Evolutionary conservation across 73 alveolate genomes (phyloP).

Genomic region (Tetrahymena malaccensis): DNA sequence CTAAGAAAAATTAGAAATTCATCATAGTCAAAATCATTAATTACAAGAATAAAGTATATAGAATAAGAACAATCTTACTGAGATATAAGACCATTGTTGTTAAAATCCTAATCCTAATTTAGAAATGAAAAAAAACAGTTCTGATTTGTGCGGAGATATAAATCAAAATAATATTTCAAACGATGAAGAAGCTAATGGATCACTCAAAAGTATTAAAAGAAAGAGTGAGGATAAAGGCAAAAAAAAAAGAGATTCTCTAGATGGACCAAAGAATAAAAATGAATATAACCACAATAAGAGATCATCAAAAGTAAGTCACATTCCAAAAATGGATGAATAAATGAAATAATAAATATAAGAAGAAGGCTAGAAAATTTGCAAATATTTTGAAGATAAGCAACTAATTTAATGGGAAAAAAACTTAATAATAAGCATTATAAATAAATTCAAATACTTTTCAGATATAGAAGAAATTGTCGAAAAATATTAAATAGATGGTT

Average conservation of each 20-base stretch:
- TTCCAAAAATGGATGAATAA: background rate
- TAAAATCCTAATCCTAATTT: background rate
- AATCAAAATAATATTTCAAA: background rate
- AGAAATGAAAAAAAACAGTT: background rate
- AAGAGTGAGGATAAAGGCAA: background rate
- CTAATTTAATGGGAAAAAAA: background rate
- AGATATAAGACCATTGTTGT: background rate
- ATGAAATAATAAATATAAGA: background rate
- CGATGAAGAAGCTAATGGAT: background rate
- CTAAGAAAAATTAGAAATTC: background rate
- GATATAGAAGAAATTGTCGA: background rate
- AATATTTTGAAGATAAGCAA: background rate
- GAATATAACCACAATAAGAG: background rate
- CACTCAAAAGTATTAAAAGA: background rate
- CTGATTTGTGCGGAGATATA: background rate
- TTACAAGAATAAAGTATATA: background rate
- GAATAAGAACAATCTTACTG: background rate
- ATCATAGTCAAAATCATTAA: background rate
- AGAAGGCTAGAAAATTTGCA: background rate
- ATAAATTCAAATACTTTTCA: background rate
- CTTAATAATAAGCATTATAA: background rate
- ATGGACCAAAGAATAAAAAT: background rate
- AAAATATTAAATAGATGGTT: background rate
- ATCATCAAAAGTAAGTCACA: background rate
- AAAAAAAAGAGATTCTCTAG: background rate